Conservation (phyloP, 1,284 basidiomycete genomes). For the Gyrodon tennesseensis region DNA sequence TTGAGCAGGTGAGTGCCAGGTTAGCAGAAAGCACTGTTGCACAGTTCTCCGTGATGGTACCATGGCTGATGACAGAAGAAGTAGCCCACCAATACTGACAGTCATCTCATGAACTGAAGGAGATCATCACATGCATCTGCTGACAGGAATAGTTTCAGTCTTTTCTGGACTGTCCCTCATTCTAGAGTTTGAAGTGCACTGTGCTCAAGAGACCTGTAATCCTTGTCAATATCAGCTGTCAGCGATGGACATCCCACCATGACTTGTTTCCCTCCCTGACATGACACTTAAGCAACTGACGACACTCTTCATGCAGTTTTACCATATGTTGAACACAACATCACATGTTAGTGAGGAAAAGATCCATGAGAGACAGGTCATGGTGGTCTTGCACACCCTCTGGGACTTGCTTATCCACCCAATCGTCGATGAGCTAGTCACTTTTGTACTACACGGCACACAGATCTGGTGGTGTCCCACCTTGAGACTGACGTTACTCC, state of each 20-base stretch:
- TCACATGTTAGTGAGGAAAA: constrained; percentile 33
- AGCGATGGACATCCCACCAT: constrained; percentile 34
- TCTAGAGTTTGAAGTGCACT: constrained; percentile 34
- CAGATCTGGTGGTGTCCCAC: constrained; percentile 54
- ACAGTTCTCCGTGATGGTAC: not conserved
- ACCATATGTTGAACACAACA: constrained; percentile 26
- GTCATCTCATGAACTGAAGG: constrained; percentile 30
- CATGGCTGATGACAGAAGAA: constrained; percentile 26
- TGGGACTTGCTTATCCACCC: constrained; percentile 43
- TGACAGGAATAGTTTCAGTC: constrained; percentile 36
- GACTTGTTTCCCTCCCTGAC: constrained; percentile 33
- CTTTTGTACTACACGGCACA: constrained; percentile 34
- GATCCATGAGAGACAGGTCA: constrained; percentile 30
- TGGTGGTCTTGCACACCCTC: constrained; percentile 35
- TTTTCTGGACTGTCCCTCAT: constrained; percentile 37
- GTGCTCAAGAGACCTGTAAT: constrained; percentile 46
- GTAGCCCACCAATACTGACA: constrained; percentile 27
- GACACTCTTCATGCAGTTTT: constrained; percentile 24
- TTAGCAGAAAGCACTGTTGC: constrained; percentile 23
- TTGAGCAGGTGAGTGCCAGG: constrained; percentile 33
- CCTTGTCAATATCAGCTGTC: constrained; percentile 40
- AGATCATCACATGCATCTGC: constrained; percentile 34
- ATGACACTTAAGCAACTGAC: constrained; percentile 27
- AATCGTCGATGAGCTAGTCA: constrained; percentile 37
- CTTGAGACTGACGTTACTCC: constrained; percentile 42